Evolutionary conservation across 176 grass and related monocot genomes (phyloP), one percentile per base, ranked within the genome.

Genomic region (Luzula sylvatica): DNA sequence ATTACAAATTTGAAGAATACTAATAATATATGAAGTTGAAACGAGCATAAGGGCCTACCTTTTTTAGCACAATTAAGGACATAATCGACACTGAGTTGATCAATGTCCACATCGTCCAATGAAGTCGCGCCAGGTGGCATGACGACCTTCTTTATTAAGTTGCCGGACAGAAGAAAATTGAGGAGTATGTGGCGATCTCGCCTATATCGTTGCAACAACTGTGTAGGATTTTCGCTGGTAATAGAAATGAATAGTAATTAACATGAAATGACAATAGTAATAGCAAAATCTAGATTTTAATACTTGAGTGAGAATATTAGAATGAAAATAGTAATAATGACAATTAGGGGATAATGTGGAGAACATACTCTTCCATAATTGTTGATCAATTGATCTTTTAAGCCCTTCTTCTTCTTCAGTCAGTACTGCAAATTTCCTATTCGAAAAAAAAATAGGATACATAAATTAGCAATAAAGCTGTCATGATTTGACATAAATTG

Each of bases 131-230:
- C 90, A 66, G 84, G 90, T 38, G 90, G 81, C 85, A 96, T 88
- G 53, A 89, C 74, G 75, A 96, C 90, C 82, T 96, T 96, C 90
- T 96, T 96, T 61, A 96, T 76, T 68, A 96, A 77, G 55, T 78
- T 86, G 42, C 90, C 77, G 44, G 90, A 89, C 53, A 96, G 73
- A 63, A 96, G 81, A 60, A 86, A 96, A 57, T 84, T 96, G 43
- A 96, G 81, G 50, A 96, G 73, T 28, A 96, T 69, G 65, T 82
- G 92, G 1, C 85, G 85, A 22, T 96, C 85, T 26, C 85, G 92
- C 44, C 92, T 81, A 79, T 86, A 89, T 2, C 71, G 74, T 68
- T 96, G 92, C 11, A 96, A 54, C 52, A 89, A 73, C 68, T 89
- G 80, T 41, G 82, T 56, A 52, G 61, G 58, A 74, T 80, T 89